Evolutionary conservation across 1,139 yeast genomes (phyloP).

Genomic region (Debaryomycetaceae sp.): DNA sequence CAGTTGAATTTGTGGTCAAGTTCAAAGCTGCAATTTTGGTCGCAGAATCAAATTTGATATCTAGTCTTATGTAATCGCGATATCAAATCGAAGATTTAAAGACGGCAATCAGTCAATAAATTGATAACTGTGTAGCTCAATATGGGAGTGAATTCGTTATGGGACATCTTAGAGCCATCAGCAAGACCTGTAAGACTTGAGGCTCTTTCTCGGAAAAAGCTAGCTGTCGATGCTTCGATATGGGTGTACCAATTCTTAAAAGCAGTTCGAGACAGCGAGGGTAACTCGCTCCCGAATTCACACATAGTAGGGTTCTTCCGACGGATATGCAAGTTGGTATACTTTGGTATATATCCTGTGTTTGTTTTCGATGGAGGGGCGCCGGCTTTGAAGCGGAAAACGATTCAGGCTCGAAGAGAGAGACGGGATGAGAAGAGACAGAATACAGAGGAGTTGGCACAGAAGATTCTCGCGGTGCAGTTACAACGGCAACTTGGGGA

Average conservation of each 20-base stretch:
- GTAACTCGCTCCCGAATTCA: slow-evolving; percentile 72
- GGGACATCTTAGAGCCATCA: slow-evolving; percentile 90
- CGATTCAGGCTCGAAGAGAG: slow-evolving; percentile 67
- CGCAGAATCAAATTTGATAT: slow-evolving; percentile 1
- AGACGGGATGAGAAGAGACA: slow-evolving; percentile 70
- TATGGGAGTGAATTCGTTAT: slow-evolving; percentile 96
- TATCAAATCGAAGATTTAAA: background rate
- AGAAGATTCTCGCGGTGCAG: slow-evolving; percentile 74
- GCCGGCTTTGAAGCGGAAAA: slow-evolving; percentile 75
- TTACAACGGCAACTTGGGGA: slow-evolving; percentile 54
- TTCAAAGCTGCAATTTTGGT: slow-evolving; percentile 3
- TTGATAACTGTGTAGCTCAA: background rate
- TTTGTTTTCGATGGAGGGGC: slow-evolving; percentile 99
- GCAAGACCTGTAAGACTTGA: slow-evolving; percentile 90
- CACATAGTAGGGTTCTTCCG: slow-evolving; percentile 94
- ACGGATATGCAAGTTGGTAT: slow-evolving; percentile 85
- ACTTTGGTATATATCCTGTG: slow-evolving; percentile 86
- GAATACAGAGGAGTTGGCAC: slow-evolving; percentile 72
- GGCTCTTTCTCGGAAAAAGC: slow-evolving; percentile 65
- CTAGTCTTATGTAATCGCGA: background rate
- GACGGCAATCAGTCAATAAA: background rate
- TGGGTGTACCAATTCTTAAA: slow-evolving; percentile 97
- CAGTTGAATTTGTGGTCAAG: slow-evolving; percentile 3
- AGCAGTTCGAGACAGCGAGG: slow-evolving; percentile 87
- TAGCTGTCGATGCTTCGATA: slow-evolving; percentile 97